These are phyloP conservation scores for Hypoxylon sp. DNA, from an alignment of 2,329 filamentous ascomycete species.

Conservation along the genomic window DNA sequence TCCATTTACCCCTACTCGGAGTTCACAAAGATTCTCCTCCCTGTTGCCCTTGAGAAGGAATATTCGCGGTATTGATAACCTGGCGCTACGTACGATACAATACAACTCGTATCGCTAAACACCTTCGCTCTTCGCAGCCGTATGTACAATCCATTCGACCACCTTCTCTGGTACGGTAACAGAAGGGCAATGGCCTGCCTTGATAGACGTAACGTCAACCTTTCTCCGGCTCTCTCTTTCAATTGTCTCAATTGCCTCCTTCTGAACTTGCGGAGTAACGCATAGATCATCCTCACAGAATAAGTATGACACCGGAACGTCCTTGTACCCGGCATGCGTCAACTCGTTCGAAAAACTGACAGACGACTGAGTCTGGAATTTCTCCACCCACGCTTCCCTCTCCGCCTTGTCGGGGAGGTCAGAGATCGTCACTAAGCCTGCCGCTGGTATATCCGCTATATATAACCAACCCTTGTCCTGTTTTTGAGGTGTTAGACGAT, in stretches of 20 bases:
- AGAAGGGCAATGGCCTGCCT: constrained; percentile 53
- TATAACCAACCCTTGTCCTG: constrained; percentile 49
- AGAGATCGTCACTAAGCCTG: constrained; percentile 44
- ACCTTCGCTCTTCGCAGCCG: constrained; percentile 6
- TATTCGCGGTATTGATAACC: not conserved
- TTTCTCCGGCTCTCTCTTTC: constrained; percentile 48
- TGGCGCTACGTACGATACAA: not conserved
- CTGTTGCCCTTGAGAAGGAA: no score
- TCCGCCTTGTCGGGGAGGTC: constrained; percentile 47
- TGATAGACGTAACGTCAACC: constrained; percentile 55
- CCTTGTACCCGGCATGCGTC: constrained; percentile 56
- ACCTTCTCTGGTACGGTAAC: constrained; percentile 47
- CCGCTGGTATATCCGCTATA: constrained; percentile 25
- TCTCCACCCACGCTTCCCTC: constrained; percentile 15
- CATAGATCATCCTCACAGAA: constrained; percentile 53
- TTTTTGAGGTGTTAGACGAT: constrained; percentile 9
- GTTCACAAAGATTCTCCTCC: no score
- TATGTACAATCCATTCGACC: constrained; percentile 42
- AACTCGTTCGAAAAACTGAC: constrained; percentile 52
- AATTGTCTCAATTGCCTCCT: constrained; percentile 50
- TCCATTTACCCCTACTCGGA: no score
- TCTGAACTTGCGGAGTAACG: constrained; percentile 53
- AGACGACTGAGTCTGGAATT: constrained; percentile 50
- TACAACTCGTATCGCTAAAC: not conserved
- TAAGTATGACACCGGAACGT: constrained; percentile 57